Evolutionary conservation across 2,329 filamentous ascomycete species (phyloP), one percentile per base, ranked within the genome.

Genomic region (Paramyrothecium sp.): DNA sequence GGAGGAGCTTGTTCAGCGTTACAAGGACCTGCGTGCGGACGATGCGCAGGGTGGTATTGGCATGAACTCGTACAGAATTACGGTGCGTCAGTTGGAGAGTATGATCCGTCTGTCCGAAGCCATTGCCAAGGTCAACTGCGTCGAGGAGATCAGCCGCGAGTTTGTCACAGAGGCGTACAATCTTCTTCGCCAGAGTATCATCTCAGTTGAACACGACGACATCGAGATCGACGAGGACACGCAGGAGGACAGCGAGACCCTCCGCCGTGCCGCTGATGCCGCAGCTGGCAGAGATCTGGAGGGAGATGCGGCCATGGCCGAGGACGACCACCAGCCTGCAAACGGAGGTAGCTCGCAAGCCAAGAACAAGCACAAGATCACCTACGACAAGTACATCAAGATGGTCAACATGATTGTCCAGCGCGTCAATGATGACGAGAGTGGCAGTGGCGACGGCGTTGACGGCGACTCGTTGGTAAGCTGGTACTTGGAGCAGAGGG

Each of bases 91-190:
- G 74, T 82, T 99, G 2, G 95, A 99, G 76, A 94, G 89, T 70
- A 88, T 99, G 83, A 98, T 99, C 64, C 92, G 95, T 62, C 79
- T 99, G 56, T 94, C 90, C 55, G 95, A 99, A 74, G 95, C 95
- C n/a, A 97, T 99, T 64, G 95, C 95, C 58, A 98, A 98, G 75
- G 92, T 92, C 58, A 98, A 97, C 71, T 99, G 95, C 70, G 92
- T 97, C 16, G 90, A 94, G 66, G 92, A 97, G 61, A 90, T 99
- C 60, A 88, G 87, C 0, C 83, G 90, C 1, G 84, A 85, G 0
- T 96, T 98, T 75, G 95, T 99, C 17, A 84, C 89, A 46, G 95
- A 99, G 75, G 95, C 94, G 0, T 98, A 89, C 73, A 92, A 95
- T 65, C 83, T 99, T 11, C 84, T 99, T 13, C 83, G 92, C 47